phyloP scores from a whole-genome alignment of 1,284 basidiomycete species.

The Inonotus hispidus region DNA sequence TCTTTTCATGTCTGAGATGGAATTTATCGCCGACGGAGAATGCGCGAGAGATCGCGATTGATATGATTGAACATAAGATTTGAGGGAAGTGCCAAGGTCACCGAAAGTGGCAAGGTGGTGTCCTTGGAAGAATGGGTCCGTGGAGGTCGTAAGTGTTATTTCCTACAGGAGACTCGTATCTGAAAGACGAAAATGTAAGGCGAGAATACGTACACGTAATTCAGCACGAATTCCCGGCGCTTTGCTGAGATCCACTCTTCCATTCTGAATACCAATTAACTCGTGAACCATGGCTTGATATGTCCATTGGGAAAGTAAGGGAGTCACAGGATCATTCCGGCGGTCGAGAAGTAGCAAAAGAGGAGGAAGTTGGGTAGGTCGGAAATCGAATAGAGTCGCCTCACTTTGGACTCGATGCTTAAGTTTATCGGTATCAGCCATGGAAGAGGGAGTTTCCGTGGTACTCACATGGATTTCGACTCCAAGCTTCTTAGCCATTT shows the following conservation, averaged over 20 bases:
- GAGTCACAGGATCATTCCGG: slow-evolving; percentile 96
- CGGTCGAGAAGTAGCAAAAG: slow-evolving; percentile 81
- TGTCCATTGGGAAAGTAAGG: slow-evolving; percentile 97
- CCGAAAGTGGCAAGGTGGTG: slow-evolving; percentile 95
- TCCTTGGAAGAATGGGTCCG: slow-evolving; percentile 92
- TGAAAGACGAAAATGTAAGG: neutral
- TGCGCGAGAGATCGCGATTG: slow-evolving; percentile 80
- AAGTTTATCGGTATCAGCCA: neutral
- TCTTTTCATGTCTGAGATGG: slow-evolving; percentile 94
- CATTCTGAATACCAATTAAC: slow-evolving; percentile 89
- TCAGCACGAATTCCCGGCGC: slow-evolving; percentile 89
- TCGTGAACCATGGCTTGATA: slow-evolving; percentile 99
- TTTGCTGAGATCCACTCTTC: slow-evolving; percentile 79
- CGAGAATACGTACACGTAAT: slow-evolving; percentile 56
- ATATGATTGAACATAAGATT: slow-evolving; percentile 93
- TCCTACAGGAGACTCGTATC: slow-evolving; percentile 49
- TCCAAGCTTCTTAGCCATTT: slow-evolving; percentile 87
- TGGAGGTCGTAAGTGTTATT: slow-evolving; percentile 87
- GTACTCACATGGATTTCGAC: slow-evolving; percentile 71
- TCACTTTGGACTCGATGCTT: slow-evolving; percentile 73
- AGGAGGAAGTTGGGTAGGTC: slow-evolving; percentile 69
- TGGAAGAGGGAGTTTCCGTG: neutral
- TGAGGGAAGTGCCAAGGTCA: slow-evolving; percentile 90
- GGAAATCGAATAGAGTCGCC: slow-evolving; percentile 71
- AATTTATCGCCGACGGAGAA: slow-evolving; percentile 83